These are phyloP conservation scores for Cardamine chenopodiifolia DNA, from an alignment of 345 rosid species.

Conservation along the genomic window DNA sequence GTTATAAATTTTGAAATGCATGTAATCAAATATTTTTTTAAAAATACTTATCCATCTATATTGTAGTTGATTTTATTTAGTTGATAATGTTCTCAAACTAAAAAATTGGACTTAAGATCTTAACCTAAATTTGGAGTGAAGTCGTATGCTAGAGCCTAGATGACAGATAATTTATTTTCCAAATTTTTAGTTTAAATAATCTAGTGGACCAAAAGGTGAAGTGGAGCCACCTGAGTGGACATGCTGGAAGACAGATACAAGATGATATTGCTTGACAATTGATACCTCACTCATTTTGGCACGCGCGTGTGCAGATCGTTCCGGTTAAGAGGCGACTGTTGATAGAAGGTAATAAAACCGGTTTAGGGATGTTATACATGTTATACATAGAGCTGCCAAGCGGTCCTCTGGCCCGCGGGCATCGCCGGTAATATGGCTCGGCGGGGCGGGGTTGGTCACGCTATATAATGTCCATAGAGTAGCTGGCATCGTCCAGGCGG, in stretches of 20 bases:
- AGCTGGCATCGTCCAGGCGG: no score
- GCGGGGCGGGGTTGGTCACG: no score
- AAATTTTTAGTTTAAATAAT: background rate
- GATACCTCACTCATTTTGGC: background rate
- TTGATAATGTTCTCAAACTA: background rate
- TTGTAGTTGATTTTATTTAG: background rate
- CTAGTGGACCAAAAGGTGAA: conserved; percentile 19
- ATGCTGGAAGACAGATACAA: conserved; percentile 35
- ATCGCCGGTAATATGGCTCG: no score
- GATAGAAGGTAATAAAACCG: conserved; percentile 9
- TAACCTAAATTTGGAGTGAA: conserved; percentile 2
- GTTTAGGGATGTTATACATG: conserved; percentile 20
- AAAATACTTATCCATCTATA: background rate
- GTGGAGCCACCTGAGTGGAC: conserved; percentile 30
- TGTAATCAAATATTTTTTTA: no score
- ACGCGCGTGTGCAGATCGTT: background rate
- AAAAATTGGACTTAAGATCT: background rate
- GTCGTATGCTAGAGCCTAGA: background rate
- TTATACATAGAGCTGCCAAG: no score
- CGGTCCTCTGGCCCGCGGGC: no score
- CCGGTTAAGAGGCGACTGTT: background rate
- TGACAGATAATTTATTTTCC: background rate
- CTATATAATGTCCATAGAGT: no score
- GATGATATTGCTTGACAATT: background rate
- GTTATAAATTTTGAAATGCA: background rate